phyloP scores from a whole-genome alignment of 78 protist genomes.

The Chrysochromulina tobinii region DNA sequence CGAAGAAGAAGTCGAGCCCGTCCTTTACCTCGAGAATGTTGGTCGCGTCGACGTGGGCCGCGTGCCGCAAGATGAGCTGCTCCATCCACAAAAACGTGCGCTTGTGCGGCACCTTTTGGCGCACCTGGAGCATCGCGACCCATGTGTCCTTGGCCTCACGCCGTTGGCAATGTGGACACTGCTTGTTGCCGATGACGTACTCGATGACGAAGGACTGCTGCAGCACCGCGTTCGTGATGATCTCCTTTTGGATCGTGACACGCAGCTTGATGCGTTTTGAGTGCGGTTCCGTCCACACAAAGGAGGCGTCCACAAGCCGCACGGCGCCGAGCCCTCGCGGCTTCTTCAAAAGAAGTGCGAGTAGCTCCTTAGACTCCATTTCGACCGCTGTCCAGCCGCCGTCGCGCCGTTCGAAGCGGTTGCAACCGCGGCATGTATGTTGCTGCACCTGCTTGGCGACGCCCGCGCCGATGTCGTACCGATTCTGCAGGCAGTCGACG shows the following conservation, averaged over 20 bases:
- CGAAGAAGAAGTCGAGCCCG: conserved; percentile 94
- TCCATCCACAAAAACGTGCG: conserved; percentile 94
- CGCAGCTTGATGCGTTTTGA: conserved; percentile 90
- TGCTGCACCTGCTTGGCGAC: conserved; percentile 81
- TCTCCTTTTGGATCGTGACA: conserved; percentile 93
- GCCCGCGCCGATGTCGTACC: conserved; percentile 96
- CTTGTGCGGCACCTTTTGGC: conserved; percentile 97
- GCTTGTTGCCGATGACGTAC: conserved; percentile 79
- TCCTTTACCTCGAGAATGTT: conserved; percentile 80
- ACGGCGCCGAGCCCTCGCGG: conserved; percentile 87
- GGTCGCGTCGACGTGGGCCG: conserved; percentile 71
- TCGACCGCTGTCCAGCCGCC: conserved; percentile 11
- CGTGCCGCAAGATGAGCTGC: conserved; percentile 95
- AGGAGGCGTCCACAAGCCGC: conserved; percentile 94
- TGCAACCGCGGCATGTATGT: conserved; percentile 91
- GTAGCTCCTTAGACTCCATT: conserved; percentile 92
- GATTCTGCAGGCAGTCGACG: conserved; percentile 86
- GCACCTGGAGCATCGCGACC: conserved; percentile 89
- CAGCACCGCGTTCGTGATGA: conserved; percentile 67
- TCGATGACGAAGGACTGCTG: conserved; percentile 86
- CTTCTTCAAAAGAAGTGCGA: conserved; percentile 83
- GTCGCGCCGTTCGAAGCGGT: conserved; percentile 59
- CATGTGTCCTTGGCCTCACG: conserved; percentile 91
- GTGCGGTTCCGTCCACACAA: conserved; percentile 99
- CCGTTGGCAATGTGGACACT: conserved; percentile 90